Evolutionary conservation across 106 monocot genomes (phyloP).

Genomic region (Dioscorea zingiberensis): DNA sequence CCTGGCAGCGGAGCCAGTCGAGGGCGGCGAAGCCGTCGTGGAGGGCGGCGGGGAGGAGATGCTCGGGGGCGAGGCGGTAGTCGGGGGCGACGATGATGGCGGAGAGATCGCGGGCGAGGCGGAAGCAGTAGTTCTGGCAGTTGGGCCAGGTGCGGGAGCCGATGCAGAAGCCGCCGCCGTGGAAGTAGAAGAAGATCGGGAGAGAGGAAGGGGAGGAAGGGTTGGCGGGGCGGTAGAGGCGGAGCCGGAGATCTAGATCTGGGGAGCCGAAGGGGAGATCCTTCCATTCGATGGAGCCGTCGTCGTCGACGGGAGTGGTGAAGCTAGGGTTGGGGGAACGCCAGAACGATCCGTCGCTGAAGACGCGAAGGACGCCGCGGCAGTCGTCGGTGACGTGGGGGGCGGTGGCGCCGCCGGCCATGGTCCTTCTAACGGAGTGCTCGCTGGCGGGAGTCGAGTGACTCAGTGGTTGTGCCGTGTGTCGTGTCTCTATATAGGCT

Average conservation of each 20-base stretch:
- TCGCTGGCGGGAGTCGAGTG: no score
- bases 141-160: constrained; percentile 78
- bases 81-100: constrained; percentile 65
- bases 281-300: constrained; percentile 51
- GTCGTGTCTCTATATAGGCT: no score
- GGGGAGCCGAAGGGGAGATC: constrained; percentile 36
- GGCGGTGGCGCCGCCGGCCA: background rate
- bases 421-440: constrained; percentile 27
- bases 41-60: constrained; percentile 70
- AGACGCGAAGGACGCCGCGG: constrained; percentile 57
- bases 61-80: constrained; percentile 74
- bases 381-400: constrained; percentile 48
- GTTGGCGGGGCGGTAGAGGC: constrained; percentile 36
- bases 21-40: constrained; percentile 38
- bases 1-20: constrained; percentile 43
- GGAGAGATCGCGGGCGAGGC: constrained; percentile 42
- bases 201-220: constrained; percentile 20
- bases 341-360: constrained; percentile 59
- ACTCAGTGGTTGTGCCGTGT: no score
- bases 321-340: constrained; percentile 45
- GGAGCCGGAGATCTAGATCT: constrained; percentile 46
- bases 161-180: constrained; percentile 89
- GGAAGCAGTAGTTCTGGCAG: constrained; percentile 70
- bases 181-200: constrained; percentile 83
- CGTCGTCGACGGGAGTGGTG: constrained; percentile 41